Evolutionary conservation across 768 basidiomycete genomes (phyloP).

Genomic region (Pulveroboletus sp.): DNA sequence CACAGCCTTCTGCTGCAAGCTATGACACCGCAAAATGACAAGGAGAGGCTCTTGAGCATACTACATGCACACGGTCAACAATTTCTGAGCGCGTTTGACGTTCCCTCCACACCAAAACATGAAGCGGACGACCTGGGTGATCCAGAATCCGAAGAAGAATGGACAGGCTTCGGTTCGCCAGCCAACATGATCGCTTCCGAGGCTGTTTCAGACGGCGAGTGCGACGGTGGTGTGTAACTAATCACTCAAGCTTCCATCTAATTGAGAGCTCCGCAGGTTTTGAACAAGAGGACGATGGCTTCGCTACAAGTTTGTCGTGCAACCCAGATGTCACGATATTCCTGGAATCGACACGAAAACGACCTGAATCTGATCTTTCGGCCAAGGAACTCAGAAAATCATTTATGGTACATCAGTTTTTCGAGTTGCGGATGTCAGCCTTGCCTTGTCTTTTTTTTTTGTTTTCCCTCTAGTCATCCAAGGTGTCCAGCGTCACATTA

Average conservation of each 20-base stretch:
- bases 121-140: conserved; percentile 12
- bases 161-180: conserved; percentile 34
- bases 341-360: conserved; percentile 32
- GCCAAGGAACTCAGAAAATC: conserved; percentile 50
- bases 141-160: conserved; percentile 35
- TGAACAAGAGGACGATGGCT: conserved; percentile 45
- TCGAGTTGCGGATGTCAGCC: not conserved
- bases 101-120: conserved; percentile 15
- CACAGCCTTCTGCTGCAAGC: not conserved
- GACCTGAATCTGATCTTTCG: conserved; percentile 12
- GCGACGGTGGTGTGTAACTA: conserved; percentile 16
- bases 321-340: conserved; percentile 56
- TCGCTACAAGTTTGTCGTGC: conserved; percentile 32
- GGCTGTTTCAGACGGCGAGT: conserved; percentile 13
- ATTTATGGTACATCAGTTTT: conserved; percentile 60
- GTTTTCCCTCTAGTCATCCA: conserved; percentile 58
- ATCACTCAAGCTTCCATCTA: not conserved
- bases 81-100: conserved; percentile 41
- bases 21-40: conserved; percentile 19
- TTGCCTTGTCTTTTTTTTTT: conserved; percentile 1
- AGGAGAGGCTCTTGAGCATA: conserved; percentile 34
- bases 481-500: conserved; percentile 53
- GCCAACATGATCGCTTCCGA: not conserved
- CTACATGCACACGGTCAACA: conserved; percentile 44
- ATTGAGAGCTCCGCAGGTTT: conserved; percentile 24